These are phyloP conservation scores for Kitagawia praeruptora DNA, from an alignment of 129 eudicot species.

Conservation along the genomic window DNA sequence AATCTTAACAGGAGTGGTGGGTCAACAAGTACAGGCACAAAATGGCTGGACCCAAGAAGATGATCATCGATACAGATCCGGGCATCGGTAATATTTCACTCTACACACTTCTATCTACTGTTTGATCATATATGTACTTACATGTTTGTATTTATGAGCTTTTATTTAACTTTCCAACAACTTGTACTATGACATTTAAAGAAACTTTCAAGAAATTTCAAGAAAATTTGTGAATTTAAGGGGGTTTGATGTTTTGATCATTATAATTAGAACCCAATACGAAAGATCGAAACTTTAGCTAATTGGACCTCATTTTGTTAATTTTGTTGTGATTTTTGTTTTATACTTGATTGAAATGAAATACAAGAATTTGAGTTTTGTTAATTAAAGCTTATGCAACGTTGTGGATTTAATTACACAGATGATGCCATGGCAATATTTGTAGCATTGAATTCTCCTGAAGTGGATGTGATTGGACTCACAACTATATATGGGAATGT, in stretches of 20 bases:
- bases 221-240: background rate
- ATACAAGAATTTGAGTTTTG: background rate
- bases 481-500: conserved; percentile 94
- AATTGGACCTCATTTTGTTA: background rate
- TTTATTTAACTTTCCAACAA: no score
- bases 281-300: background rate
- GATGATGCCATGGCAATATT: conserved; percentile 99
- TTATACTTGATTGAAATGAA: background rate
- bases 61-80: conserved; percentile 93
- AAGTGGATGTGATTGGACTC: conserved; percentile 83
- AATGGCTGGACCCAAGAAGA: conserved; percentile 60
- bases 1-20: background rate
- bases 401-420: conserved; percentile 22
- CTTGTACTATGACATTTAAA: background rate
- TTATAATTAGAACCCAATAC: background rate
- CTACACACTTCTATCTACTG: background rate
- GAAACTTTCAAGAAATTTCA: background rate
- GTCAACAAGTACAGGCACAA: background rate
- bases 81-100: conserved; percentile 62
- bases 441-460: conserved; percentile 87
- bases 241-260: background rate
- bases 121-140: background rate
- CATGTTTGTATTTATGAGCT: background rate
- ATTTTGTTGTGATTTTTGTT: background rate
- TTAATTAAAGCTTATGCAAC: background rate